Base-by-base conservation (phyloP, 164 flowering plant genomes). In the Amborella trichopoda region DNA sequence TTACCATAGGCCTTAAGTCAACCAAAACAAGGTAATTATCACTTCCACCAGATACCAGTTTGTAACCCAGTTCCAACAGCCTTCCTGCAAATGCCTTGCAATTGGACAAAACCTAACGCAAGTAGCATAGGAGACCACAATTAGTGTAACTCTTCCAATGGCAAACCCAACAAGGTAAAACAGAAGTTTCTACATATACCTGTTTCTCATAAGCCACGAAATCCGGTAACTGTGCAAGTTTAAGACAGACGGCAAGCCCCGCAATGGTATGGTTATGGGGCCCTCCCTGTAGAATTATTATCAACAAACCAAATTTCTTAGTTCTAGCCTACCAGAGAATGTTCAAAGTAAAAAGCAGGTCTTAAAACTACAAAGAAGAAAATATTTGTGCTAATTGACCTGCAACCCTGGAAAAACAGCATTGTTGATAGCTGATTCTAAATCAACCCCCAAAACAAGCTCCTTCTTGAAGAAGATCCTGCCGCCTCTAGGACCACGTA, bases 241-340 rank as follows among this genome's bases (percentile, higher is more conserved):
- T 78, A 58, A 84, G 56, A 52, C 76, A 76, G 19, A 84, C 89
- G 22, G 89, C 75, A 26, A 81, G 71, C 19, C 91, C 97, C 4
- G 81, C 94, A 51, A 83, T 86, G 14, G 94, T 86, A 78, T 86
- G 94, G 70, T 90, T 90, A 64, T 90, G 97, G 47, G 95, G 97
- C 60, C 97, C 97, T 46, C 95, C 97, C 97, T 90, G 81, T 46
- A 26, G 24, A 43, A 28, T 11, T 0, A 5, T 4, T 5, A 33
- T 17, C 19, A 20, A n/a, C 2, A 16, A 4, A 1, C 34, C 19
- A 30, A 39, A 55, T 28, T n/a, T n/a, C n/a, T n/a, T 14, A 1
- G 34, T 30, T 30, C 34, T 30, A 30, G 34, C 34, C 34, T 14
- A 30, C 34, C 34, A 8, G 14, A 14, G 34, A 14, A 9, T 30